Evolutionary conservation across 768 basidiomycete species (phyloP).

Genomic region (Trametes maxima): DNA sequence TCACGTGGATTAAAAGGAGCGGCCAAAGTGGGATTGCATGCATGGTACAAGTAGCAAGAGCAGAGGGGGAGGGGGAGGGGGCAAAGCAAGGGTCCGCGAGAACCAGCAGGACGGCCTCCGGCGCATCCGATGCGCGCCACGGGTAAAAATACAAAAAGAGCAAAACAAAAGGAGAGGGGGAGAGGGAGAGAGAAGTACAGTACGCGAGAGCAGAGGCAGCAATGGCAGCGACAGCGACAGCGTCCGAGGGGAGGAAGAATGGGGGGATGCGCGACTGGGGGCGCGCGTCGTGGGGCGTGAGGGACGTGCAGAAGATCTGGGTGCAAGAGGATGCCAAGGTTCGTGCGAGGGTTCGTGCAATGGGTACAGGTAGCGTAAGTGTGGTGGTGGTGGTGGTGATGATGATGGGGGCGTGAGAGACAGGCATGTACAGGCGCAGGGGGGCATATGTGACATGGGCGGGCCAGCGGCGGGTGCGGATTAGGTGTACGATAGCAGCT

Average conservation of each 20-base stretch:
- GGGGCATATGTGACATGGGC: constrained; percentile 17
- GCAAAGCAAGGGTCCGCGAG: background rate
- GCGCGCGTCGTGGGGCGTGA: background rate
- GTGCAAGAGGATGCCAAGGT: background rate
- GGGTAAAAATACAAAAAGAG: constrained; percentile 20
- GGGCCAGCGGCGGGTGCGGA: constrained; percentile 15
- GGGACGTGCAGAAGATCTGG: background rate
- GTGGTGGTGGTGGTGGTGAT: background rate
- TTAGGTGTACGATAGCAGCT: constrained; percentile 25
- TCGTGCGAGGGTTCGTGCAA: background rate
- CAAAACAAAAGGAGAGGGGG: too few relatives aligned
- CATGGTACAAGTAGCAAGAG: constrained; percentile 11
- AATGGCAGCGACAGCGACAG: background rate
- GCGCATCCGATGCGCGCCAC: constrained; percentile 7
- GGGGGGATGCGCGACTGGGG: background rate
- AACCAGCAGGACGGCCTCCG: constrained; percentile 10
- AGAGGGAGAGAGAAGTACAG: constrained; percentile 3
- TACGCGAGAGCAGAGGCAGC: constrained; percentile 11
- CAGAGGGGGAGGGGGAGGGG: background rate
- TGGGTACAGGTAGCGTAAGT: background rate
- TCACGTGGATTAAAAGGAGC: background rate
- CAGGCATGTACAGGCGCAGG: constrained; percentile 18
- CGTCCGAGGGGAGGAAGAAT: background rate
- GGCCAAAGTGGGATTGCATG: constrained; percentile 9
- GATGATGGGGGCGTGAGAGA: background rate